Evolutionary conservation across 768 basidiomycete species (phyloP), one percentile per base, ranked within the genome.

Genomic region (Tephrocybe rancida): DNA sequence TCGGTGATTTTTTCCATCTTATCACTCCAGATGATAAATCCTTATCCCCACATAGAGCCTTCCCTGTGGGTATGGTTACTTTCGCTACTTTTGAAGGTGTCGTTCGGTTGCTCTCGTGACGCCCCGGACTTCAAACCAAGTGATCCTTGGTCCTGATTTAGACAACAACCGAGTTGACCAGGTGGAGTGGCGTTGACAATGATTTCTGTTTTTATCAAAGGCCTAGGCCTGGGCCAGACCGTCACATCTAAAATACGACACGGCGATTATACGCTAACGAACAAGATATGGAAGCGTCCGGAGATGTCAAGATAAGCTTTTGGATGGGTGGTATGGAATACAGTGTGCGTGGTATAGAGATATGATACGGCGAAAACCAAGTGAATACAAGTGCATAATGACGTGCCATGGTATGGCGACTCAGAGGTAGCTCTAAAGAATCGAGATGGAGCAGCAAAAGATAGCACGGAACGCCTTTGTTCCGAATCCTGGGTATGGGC

Each of bases 41-140:
- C 11, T 24, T 42, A 24, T n/a, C 38, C 3, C 3, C 35, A 46
- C 26, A 49, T 56, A 90, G 88, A 35, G 87, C 89, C n/a, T 78
- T 91, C 21, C 91, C 90, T 2, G 88, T 90, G n/a, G 92, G 92
- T 59, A 90, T 92, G 80, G 87, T 85, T 27, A 90, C 86, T 1
- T 92, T 92, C 67, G 81, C 78, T 3, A 82, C 84, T 1, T 92
- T 90, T 55, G 90, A 92, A 58, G 68, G 74, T 1, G 74, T 86
- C 29, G 80, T 86, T 0, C 75, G 69, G 34, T 64, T 65, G 14
- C 56, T 76, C 27, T 54, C 56, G 14, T 62, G 54, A 60, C 14
- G n/a, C 39, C 6, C 3, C 21, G 18, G 21, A 19, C 8, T 19
- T 22, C 39, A 41, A 16, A 26, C 11, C 26, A 3, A n/a, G 44